These are phyloP conservation scores for Hypoxylon sp. DNA, from an alignment of 2,329 filamentous ascomycete genomes.

Conservation along the genomic window DNA sequence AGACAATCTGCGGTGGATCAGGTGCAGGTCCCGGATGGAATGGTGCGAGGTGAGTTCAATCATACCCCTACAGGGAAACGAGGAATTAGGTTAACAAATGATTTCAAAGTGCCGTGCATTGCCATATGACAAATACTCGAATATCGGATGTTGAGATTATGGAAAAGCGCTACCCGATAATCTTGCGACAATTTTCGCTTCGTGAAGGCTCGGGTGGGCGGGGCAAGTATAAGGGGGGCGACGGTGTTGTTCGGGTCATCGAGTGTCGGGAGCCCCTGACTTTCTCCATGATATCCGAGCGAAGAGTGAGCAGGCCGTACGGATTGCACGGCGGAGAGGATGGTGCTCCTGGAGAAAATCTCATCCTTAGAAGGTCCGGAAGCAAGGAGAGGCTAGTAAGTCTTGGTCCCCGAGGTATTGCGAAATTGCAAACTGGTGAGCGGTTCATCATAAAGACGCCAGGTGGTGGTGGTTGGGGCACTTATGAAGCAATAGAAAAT, in stretches of 20 bases:
- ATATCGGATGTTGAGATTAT: slow-evolving; percentile 78
- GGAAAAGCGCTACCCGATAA: slow-evolving; percentile 73
- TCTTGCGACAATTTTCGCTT: slow-evolving; percentile 70
- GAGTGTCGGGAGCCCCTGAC: slow-evolving; percentile 75
- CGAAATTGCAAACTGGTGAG: slow-evolving; percentile 65
- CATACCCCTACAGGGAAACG: not conserved
- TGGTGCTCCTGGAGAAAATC: slow-evolving; percentile 71
- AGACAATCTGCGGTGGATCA: slow-evolving; percentile 75
- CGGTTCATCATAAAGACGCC: slow-evolving; percentile 69
- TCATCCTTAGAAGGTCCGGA: slow-evolving; percentile 62
- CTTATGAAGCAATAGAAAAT: too few species aligned
- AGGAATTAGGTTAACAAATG: not conserved
- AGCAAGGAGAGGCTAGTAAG: slow-evolving; percentile 55
- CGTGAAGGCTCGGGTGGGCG: slow-evolving; percentile 64
- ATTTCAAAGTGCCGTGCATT: slow-evolving; percentile 66
- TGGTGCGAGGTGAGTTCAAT: slow-evolving; percentile 54
- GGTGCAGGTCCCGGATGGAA: slow-evolving; percentile 75
- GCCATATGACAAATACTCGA: slow-evolving; percentile 78
- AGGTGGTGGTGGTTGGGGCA: slow-evolving; percentile 64
- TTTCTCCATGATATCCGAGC: slow-evolving; percentile 75
- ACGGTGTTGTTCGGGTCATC: slow-evolving; percentile 74
- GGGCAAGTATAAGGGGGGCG: slow-evolving; percentile 69
- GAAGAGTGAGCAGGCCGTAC: slow-evolving; percentile 75
- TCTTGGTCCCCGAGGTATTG: slow-evolving; percentile 67
- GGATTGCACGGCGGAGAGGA: slow-evolving; percentile 75